Evolutionary conservation across 108 stramenopile genomes (phyloP).

Genomic region (Conticribra weissflogii): DNA sequence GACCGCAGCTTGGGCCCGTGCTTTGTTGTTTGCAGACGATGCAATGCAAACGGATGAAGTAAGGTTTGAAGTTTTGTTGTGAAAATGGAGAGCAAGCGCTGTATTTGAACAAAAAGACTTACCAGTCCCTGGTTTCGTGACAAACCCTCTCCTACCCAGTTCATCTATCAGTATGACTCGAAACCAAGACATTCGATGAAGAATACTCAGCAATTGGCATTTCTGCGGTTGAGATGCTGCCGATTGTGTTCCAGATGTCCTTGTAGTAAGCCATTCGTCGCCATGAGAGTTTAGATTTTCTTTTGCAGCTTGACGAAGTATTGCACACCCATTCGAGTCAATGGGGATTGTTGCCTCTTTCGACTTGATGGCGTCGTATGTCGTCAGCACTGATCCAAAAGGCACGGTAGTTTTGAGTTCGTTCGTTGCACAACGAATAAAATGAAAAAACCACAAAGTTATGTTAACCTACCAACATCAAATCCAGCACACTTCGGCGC

Average conservation of each 20-base stretch:
- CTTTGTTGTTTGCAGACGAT: not conserved
- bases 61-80: not conserved
- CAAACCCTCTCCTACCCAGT: constrained; percentile 54
- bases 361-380: constrained; percentile 66
- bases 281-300: constrained; percentile 16
- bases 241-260: constrained; percentile 37
- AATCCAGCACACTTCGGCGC: constrained; percentile 56
- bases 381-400: constrained; percentile 43
- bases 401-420: not conserved
- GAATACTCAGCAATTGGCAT: constrained; percentile 57
- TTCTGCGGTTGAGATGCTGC: constrained; percentile 27
- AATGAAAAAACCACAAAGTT: too few species aligned
- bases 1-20: constrained; percentile 29
- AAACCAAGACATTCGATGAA: constrained; percentile 63
- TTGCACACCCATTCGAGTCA: constrained; percentile 51
- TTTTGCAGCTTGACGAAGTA: constrained; percentile 26
- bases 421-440: not conserved
- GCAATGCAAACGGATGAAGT: not conserved
- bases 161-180: constrained; percentile 59
- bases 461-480: constrained; percentile 45
- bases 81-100: too few species aligned
- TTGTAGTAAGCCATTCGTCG: constrained; percentile 54
- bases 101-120: not conserved
- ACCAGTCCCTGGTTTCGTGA: constrained; percentile 40
- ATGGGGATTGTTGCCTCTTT: constrained; percentile 63